Percentiles rank a stretch among this genome's conserved stretches.
phyloP scores from a whole-genome alignment of 2,329 filamentous ascomycete genomes.

The Fusarium sp. region DNA sequence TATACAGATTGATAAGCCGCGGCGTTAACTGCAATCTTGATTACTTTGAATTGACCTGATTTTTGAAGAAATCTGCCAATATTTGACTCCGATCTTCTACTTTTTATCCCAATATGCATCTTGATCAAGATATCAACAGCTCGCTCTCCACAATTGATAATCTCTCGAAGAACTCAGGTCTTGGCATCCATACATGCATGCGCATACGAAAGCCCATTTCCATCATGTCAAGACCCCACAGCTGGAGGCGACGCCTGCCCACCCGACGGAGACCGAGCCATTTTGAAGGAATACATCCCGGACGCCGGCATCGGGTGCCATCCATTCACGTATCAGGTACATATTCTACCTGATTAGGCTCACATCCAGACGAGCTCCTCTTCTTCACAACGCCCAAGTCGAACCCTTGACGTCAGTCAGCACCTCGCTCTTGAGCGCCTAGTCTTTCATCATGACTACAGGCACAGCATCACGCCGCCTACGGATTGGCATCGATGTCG shows the following conservation, averaged over 20 bases:
- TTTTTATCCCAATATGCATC: neutral
- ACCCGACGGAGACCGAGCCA: conserved; percentile 9
- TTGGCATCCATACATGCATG: neutral
- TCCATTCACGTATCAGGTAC: neutral
- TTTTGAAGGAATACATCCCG: neutral
- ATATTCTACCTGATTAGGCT: neutral
- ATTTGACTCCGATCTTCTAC: neutral
- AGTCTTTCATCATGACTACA: conserved; percentile 29
- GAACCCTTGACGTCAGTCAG: neutral
- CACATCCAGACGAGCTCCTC: neutral
- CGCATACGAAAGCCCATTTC: neutral
- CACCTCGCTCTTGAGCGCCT: neutral
- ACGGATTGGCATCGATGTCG: conserved; percentile 60
- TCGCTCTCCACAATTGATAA: neutral
- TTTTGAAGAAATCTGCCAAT: neutral
- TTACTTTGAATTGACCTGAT: neutral
- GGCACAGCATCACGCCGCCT: conserved; percentile 37
- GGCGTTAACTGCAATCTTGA: neutral
- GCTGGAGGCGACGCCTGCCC: neutral
- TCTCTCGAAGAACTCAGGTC: neutral
- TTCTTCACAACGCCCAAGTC: neutral
- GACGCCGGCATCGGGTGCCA: neutral
- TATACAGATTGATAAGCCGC: neutral
- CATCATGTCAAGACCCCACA: conserved; percentile 1
- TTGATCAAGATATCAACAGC: neutral